Percentiles rank a stretch among this genome's conserved stretches.
These are phyloP conservation scores for Tulasnella sp. DNA, from an alignment of 768 basidiomycete species.

Conservation along the genomic window DNA sequence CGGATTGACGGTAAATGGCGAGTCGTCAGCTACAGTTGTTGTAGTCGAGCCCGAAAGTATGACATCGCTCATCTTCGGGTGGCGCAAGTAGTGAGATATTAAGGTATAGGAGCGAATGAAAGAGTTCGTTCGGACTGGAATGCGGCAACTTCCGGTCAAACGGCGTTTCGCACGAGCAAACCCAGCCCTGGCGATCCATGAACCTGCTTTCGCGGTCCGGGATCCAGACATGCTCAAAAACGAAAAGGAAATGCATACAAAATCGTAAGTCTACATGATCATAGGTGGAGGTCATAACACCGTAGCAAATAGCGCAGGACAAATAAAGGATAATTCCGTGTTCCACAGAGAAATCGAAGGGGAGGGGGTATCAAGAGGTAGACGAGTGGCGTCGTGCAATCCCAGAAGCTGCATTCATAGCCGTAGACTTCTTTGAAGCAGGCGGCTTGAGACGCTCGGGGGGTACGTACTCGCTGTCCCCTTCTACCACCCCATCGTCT, in stretches of 20 bases:
- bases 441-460: neutral
- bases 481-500: conserved; percentile 12
- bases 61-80: neutral
- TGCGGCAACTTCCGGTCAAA: neutral
- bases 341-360: neutral
- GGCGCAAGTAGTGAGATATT: neutral
- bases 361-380: neutral
- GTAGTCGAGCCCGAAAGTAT: neutral
- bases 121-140: neutral
- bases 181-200: neutral
- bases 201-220: too few species aligned
- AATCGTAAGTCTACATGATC: conserved; percentile 4
- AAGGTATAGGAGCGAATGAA: neutral
- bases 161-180: neutral
- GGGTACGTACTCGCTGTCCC: conserved; percentile 5
- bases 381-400: conserved; percentile 14
- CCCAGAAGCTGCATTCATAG: neutral
- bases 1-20: neutral
- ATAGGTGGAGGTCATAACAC: neutral
- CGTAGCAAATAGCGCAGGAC: neutral
- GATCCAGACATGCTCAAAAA: neutral
- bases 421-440: neutral
- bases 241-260: conserved; percentile 5
- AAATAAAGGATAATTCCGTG: neutral
- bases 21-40: neutral